Base-by-base conservation (phyloP, 139 green algal genomes). In the Gonium pectorale region DNA sequence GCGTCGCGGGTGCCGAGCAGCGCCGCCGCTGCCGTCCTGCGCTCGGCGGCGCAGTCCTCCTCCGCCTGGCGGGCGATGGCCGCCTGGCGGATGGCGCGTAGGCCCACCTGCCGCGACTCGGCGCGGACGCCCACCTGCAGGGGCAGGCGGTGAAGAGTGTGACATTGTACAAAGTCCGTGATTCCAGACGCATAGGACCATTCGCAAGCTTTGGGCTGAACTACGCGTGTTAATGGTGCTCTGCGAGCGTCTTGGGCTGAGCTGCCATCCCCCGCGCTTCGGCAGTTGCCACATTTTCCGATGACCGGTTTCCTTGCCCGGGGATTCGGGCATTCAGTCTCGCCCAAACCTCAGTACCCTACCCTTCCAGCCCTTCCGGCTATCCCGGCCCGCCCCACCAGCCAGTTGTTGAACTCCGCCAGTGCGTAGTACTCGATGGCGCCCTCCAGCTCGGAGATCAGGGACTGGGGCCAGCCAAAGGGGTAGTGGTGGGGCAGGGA, bases 371-470 rank as follows among this genome's bases (percentile, higher is more conserved):
- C 35, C 67, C 37, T 5, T 54, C 37, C 27, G 8, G 9, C 67
- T 15, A 51, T 41, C 40, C 41, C 40, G 40, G 3, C 74, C 52
- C 9, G 19, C 1, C 87, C 59, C 70, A 95, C 92, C 89, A 97
- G 88, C 94, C 94, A 97, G n/a, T 93, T 71, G 71, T 97, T 94
- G 83, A 96, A 94, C 62, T 95, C 92, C 31, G 81, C 64, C 5
- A 95, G 29, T 2, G 94, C 93, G 13, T 89, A 85, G 54, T 90
- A 84, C 87, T 96, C 89, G 41, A 96, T 60, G 0, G 88, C 80
- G 5, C 73, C 86, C 24, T 72, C 52, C 64, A 96, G 59, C 44
- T 83, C 77, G 21, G 77, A 38, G 33, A 83, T 62, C 31, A 83
- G 62, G 38, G 26, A 22, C 77, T 83, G 77, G 2, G 17, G 54